Conservation (phyloP, 106 monocot genomes). For the Dendrobium officinale region DNA sequence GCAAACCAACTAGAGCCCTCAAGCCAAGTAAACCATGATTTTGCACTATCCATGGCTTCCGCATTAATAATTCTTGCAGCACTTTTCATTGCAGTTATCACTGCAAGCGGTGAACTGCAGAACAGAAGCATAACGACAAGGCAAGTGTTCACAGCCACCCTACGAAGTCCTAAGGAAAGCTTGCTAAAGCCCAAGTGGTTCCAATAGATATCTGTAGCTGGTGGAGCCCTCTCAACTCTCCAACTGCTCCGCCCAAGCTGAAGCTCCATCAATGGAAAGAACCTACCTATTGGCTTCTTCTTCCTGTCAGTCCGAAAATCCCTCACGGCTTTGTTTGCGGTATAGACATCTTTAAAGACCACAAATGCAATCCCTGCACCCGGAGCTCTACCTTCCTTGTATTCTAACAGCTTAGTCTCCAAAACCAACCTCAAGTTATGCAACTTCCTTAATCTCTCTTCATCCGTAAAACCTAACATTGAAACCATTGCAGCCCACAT, state of each 20-base stretch:
- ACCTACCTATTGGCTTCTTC: slow-evolving; percentile 64
- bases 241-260: slow-evolving; percentile 82
- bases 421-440: slow-evolving; percentile 42
- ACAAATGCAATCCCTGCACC: slow-evolving; percentile 93
- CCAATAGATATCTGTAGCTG: slow-evolving; percentile 96
- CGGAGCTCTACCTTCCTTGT: slow-evolving; percentile 64
- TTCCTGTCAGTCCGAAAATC: slow-evolving; percentile 79
- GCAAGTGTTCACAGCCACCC: slow-evolving; percentile 78
- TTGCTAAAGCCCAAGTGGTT: slow-evolving; percentile 87
- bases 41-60: slow-evolving; percentile 82
- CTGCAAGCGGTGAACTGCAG: slow-evolving; percentile 83
- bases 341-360: slow-evolving; percentile 85
- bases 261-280: slow-evolving; percentile 91
- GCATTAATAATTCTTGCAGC: slow-evolving; percentile 92
- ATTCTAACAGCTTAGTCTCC: slow-evolving; percentile 47
- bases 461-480: slow-evolving; percentile 64
- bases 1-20: slow-evolving; percentile 86
- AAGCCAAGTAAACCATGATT: slow-evolving; percentile 81
- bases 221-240: slow-evolving; percentile 88
- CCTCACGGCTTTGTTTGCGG: slow-evolving; percentile 83
- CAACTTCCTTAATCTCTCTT: slow-evolving; percentile 62
- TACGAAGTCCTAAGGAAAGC: slow-evolving; percentile 47
- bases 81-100: slow-evolving; percentile 76
- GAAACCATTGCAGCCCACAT: slow-evolving; percentile 20
- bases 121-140: slow-evolving; percentile 85